phyloP scores from a whole-genome alignment of 257 asterid genomes.

The Paraleonurus japonicus region DNA sequence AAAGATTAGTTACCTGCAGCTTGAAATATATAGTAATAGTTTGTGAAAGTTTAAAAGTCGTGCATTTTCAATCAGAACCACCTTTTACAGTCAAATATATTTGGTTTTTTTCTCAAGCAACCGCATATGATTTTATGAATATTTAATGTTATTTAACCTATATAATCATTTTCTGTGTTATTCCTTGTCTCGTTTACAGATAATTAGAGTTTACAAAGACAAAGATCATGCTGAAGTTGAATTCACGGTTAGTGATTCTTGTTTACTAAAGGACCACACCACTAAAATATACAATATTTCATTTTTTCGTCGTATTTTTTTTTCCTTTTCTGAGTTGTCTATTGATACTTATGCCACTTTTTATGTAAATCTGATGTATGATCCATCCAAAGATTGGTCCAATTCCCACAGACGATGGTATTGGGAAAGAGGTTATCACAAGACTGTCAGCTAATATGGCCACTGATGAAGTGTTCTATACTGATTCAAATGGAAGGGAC shows the following conservation, averaged over 20 bases:
- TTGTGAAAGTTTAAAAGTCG: not conserved
- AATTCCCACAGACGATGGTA: constrained; percentile 60
- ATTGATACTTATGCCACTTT: not conserved
- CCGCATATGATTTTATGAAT: not conserved
- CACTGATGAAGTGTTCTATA: constrained; percentile 63
- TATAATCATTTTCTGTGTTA: not conserved
- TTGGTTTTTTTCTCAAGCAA: not conserved
- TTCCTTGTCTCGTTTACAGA: constrained; percentile 41
- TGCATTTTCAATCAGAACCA: not conserved
- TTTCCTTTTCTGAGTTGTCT: constrained; percentile 15
- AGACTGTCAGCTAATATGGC: constrained; percentile 70
- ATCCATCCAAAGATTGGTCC: constrained; percentile 68
- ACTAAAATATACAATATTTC: not conserved
- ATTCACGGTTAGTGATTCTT: constrained; percentile 61
- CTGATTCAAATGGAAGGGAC: constrained; percentile 94
- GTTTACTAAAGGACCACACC: not conserved
- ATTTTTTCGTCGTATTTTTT: not conserved
- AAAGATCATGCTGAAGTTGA: constrained; percentile 90
- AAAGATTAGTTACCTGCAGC: not conserved
- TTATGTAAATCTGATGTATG: constrained; percentile 16
- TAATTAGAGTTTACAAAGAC: constrained; percentile 69
- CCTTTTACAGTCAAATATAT: not conserved
- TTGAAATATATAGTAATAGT: not conserved
- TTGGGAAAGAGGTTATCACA: constrained; percentile 86
- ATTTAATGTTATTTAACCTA: not conserved